These are phyloP conservation scores for Verticillium klebahnii DNA, from an alignment of 2,329 filamentous ascomycete genomes.

Conservation along the genomic window DNA sequence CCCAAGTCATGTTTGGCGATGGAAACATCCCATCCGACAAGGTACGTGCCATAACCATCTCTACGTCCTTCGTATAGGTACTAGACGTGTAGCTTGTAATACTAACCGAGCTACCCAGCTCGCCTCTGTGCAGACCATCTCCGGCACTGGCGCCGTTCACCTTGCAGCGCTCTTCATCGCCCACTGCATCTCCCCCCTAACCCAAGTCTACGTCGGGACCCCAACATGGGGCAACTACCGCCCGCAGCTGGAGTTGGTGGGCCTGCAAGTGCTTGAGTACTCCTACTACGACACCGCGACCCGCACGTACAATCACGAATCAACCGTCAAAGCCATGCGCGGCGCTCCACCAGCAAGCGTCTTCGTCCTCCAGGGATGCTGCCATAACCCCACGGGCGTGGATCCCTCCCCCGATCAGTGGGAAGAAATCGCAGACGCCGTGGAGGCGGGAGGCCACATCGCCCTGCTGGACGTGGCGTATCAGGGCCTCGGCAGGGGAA, in stretches of 20 bases:
- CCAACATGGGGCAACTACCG: constrained; percentile 30
- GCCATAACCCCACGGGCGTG: constrained; percentile 30
- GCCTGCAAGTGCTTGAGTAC: constrained; percentile 22
- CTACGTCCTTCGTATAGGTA: not conserved
- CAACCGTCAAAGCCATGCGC: constrained; percentile 15
- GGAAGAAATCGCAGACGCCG: constrained; percentile 17
- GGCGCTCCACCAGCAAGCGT: constrained; percentile 23
- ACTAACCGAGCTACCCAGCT: constrained; percentile 13
- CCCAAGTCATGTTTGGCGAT: constrained; percentile 24
- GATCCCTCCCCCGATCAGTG: constrained; percentile 26
- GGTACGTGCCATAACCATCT: not conserved
- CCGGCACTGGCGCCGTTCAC: constrained; percentile 30
- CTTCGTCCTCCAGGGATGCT: constrained; percentile 30
- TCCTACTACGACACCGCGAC: constrained; percentile 21
- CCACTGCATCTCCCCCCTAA: constrained; percentile 15
- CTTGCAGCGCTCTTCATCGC: constrained; percentile 26
- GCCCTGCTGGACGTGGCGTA: constrained; percentile 32
- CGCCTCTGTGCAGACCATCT: constrained; percentile 31
- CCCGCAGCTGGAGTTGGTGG: constrained; percentile 23
- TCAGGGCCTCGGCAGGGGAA: constrained; percentile 26
- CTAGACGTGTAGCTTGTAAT: constrained; percentile 4
- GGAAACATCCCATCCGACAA: constrained; percentile 3
- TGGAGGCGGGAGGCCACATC: constrained; percentile 19
- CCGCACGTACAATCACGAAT: constrained; percentile 20
- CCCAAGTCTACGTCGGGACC: constrained; percentile 22